phyloP scores from a whole-genome alignment of 169 alveolate genomes.

The Prorocentrum cordatum region DNA sequence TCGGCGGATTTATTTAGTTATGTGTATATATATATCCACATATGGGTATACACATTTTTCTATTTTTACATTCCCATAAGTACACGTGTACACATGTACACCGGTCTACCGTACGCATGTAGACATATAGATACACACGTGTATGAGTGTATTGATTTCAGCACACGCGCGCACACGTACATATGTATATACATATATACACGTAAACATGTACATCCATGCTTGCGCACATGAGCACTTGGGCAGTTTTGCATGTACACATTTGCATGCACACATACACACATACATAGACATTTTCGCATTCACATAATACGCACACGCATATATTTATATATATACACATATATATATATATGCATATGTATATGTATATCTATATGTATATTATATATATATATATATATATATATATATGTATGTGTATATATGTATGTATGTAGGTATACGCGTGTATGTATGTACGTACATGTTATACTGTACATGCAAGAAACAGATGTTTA shows the following conservation, averaged over 20 bases:
- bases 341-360: too few relatives aligned
- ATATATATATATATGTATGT: too few relatives aligned
- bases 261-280: neutral
- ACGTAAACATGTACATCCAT: neutral
- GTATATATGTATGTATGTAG: too few relatives aligned
- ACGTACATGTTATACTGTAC: too few relatives aligned
- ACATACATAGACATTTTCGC: neutral
- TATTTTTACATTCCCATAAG: too few relatives aligned
- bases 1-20: too few relatives aligned
- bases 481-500: too few relatives aligned
- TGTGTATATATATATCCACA: neutral
- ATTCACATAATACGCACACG: neutral
- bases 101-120: neutral
- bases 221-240: neutral
- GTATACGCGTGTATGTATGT: too few relatives aligned
- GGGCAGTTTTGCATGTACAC: too few relatives aligned
- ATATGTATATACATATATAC: neutral
- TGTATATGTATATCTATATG: too few relatives aligned
- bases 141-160: neutral
- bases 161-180: too few relatives aligned
- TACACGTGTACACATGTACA: neutral
- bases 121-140: neutral
- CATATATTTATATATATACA: neutral
- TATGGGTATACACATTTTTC: neutral
- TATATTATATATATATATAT: too few relatives aligned